Evolutionary conservation across 1,139 yeast genomes (phyloP).

Genomic region (Taphrina communis): DNA sequence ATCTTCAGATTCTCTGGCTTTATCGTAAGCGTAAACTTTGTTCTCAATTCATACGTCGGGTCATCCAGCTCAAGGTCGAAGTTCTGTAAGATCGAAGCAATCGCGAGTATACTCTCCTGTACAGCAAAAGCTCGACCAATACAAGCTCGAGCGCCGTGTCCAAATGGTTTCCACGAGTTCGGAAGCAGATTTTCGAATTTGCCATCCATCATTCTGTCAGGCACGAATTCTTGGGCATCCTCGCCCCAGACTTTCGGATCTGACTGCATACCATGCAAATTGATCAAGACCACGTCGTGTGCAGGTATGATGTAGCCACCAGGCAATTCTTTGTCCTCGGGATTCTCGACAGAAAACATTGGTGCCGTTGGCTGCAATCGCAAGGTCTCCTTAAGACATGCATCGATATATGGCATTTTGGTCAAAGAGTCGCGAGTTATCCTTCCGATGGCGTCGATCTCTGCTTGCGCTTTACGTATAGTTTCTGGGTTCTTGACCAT

Average conservation of each 20-base stretch:
- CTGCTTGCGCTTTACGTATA: conserved; percentile 41
- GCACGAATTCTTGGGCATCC: conserved; percentile 34
- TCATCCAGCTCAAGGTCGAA: conserved; percentile 38
- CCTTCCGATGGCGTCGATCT: conserved; percentile 39
- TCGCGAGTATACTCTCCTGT: conserved; percentile 39
- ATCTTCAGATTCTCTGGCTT: conserved; percentile 38
- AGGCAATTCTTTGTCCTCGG: conserved; percentile 27
- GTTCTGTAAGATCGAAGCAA: conserved; percentile 38
- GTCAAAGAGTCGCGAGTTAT: conserved; percentile 36
- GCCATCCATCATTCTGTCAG: conserved; percentile 41
- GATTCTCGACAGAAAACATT: conserved; percentile 33
- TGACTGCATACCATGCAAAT: conserved; percentile 32
- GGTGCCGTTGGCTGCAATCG: conserved; percentile 41
- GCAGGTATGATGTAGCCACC: conserved; percentile 40
- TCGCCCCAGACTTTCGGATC: conserved; percentile 38
- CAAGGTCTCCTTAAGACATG: conserved; percentile 39
- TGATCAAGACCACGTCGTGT: conserved; percentile 28
- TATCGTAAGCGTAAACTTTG: conserved; percentile 36
- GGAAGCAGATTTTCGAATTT: conserved; percentile 31
- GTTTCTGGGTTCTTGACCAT: conserved; percentile 42
- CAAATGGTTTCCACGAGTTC: conserved; percentile 40
- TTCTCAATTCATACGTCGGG: conserved; percentile 33
- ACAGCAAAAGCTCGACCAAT: conserved; percentile 42
- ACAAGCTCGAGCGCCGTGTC: conserved; percentile 40
- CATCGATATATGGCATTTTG: conserved; percentile 39